Evolutionary conservation across 176 grass and related monocot genomes (phyloP).

Genomic region (Musa acuminata): DNA sequence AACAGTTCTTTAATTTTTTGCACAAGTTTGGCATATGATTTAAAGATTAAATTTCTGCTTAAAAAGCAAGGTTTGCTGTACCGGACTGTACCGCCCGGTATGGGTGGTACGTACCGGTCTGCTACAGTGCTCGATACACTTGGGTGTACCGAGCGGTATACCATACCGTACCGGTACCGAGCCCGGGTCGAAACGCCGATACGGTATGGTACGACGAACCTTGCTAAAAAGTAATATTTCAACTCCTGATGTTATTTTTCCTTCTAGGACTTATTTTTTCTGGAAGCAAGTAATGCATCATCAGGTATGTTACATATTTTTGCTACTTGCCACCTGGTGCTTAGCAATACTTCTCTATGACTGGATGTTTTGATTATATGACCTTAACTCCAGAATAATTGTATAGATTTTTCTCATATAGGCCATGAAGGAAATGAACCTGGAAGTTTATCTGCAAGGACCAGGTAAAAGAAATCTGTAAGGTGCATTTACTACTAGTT

Average conservation of each 20-base stretch:
- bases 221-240: too few species aligned
- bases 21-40: too few species aligned
- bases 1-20: neutral
- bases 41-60: too few species aligned
- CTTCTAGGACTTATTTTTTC: constrained; percentile 37
- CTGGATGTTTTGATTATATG: neutral
- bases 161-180: too few species aligned
- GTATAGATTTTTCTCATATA: constrained; percentile 16
- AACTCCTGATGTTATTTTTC: neutral
- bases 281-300: constrained; percentile 24
- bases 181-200: too few species aligned
- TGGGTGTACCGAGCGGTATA: too few species aligned
- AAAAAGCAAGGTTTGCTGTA: too few species aligned
- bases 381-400: neutral
- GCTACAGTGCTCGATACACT: too few species aligned
- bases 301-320: constrained; percentile 3
- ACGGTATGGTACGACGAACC: too few species aligned
- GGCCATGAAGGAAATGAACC: constrained; percentile 40
- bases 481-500: constrained; percentile 6
- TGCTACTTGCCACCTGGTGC: neutral
- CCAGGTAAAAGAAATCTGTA: constrained; percentile 40
- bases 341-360: neutral
- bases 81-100: too few species aligned
- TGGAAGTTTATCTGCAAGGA: constrained; percentile 70
- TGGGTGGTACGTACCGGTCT: too few species aligned